Base-by-base conservation (phyloP, 108 stramenopile genomes). In the Skeletonema grethae region DNA sequence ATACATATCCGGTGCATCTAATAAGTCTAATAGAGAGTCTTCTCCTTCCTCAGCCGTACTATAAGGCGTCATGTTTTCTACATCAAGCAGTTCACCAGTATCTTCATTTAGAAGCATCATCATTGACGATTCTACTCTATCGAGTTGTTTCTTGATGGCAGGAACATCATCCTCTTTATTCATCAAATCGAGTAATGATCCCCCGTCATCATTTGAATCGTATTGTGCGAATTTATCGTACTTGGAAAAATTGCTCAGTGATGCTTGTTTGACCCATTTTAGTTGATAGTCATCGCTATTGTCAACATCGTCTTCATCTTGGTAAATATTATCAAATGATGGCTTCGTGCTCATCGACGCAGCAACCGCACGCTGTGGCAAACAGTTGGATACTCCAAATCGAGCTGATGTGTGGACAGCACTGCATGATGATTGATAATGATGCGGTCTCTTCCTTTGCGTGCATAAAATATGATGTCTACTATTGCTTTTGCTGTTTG, bases 311-410 rank as follows among this genome's bases (percentile, higher is more conserved):
- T 70, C 77, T 25, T 78, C 48, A 35, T 58, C 63, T 8, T 65
- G 6, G 34, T 76, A 60, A 4, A 29, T 56, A 69, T 63, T 55
- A 48, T 53, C 68, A 58, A 66, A 78, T 28, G 45, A 71, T 71
- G 77, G 77, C 60, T 71, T 78, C 43, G 77, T 55, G 30, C 69
- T 70, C 58, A 71, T 66, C 30, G 76, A 63, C n/a, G 59, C 15
- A 36, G 12, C 5, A 6, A 6, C 7, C 15, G 24, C 24, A 15
- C 59, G 59, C 15, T 60, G 59, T 25, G 15, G 24, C 46, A 6
- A 18, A 48, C 5, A 18, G n/a, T 45, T 45, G 3, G 46, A 18
- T 18, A 20, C 16, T 6, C 15, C 46, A 16, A 48, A 48, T 48
- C 46, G n/a, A 48, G 16, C 16, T 6, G 46, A n/a, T 6, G 46